A percentile compares a stretch with the other conserved stretches of the same genome.
Evolutionary conservation across 2,329 filamentous ascomycete genomes (phyloP).

Genomic region (Blumeria hordei): DNA sequence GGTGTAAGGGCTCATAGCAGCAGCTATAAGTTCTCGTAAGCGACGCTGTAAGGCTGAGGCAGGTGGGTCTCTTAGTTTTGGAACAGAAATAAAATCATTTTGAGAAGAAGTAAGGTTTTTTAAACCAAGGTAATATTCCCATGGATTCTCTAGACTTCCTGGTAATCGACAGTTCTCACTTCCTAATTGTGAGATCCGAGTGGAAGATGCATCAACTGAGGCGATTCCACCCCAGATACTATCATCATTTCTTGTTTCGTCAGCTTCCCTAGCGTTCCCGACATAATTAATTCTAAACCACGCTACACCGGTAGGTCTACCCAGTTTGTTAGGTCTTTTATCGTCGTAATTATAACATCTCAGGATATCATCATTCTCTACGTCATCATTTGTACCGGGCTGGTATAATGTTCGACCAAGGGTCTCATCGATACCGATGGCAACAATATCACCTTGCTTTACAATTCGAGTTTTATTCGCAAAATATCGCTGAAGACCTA

Average conservation of each 20-base stretch:
- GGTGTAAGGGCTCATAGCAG: constrained; percentile 68
- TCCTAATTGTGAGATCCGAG: constrained; percentile 78
- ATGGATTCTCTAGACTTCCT: constrained; percentile 48
- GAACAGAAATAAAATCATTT: constrained; percentile 17
- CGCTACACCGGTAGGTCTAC: constrained; percentile 32
- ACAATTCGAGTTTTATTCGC: constrained; percentile 61
- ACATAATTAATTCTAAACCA: constrained; percentile 86
- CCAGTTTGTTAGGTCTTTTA: constrained; percentile 15
- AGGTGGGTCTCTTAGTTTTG: constrained; percentile 24
- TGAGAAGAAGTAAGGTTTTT: constrained; percentile 35
- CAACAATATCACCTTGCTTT: constrained; percentile 69
- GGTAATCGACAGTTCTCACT: constrained; percentile 65
- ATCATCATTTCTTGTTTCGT: constrained; percentile 31
- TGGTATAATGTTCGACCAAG: constrained; percentile 66
- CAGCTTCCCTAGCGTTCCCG: constrained; percentile 26
- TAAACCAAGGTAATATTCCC: constrained; percentile 74
- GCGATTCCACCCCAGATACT: constrained; percentile 70
- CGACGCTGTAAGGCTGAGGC: constrained; percentile 40
- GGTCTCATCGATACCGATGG: constrained; percentile 67
- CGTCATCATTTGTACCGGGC: constrained; percentile 28
- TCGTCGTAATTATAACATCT: constrained; percentile 28
- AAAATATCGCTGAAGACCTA: constrained; percentile 73
- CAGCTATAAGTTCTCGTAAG: constrained; percentile 62
- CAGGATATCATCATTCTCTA: constrained; percentile 44
- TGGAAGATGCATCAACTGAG: constrained; percentile 63